phyloP scores from a whole-genome alignment of 495 filamentous ascomycete genomes.

The Trichoderma virens region DNA sequence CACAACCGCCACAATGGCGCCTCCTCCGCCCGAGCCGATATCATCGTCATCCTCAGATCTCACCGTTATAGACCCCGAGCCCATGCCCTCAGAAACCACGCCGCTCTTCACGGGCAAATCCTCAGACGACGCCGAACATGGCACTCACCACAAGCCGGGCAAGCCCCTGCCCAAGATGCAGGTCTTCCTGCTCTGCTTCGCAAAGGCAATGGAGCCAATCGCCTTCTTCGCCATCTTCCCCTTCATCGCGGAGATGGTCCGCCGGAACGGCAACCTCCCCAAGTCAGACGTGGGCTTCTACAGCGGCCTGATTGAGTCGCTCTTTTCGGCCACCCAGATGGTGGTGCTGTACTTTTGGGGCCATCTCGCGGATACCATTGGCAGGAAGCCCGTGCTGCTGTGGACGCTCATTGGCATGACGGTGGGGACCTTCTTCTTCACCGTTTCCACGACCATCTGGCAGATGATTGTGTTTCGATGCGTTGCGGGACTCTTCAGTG shows the following conservation, averaged over 20 bases:
- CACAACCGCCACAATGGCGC: neutral
- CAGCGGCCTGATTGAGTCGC: constrained; percentile 62
- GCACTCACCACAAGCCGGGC: constrained; percentile 12
- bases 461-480: constrained; percentile 63
- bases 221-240: constrained; percentile 72
- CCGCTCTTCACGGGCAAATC: neutral
- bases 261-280: constrained; percentile 46
- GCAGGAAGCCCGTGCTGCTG: constrained; percentile 60
- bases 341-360: constrained; percentile 52
- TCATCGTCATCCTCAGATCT: neutral
- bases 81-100: neutral
- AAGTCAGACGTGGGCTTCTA: constrained; percentile 63
- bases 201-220: constrained; percentile 61
- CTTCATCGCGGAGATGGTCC: constrained; percentile 65
- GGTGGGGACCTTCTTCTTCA: constrained; percentile 51
- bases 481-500: constrained; percentile 59
- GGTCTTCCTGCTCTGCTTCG: constrained; percentile 58
- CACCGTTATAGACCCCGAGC: neutral
- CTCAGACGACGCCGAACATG: constrained; percentile 18
- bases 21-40: neutral
- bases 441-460: constrained; percentile 48
- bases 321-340: constrained; percentile 63
- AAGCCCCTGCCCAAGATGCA: constrained; percentile 50
- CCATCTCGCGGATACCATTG: constrained; percentile 53
- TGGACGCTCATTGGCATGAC: constrained; percentile 52